Conservation (phyloP, 2,329 filamentous ascomycete genomes). For the Huntiella bhutanensis region DNA sequence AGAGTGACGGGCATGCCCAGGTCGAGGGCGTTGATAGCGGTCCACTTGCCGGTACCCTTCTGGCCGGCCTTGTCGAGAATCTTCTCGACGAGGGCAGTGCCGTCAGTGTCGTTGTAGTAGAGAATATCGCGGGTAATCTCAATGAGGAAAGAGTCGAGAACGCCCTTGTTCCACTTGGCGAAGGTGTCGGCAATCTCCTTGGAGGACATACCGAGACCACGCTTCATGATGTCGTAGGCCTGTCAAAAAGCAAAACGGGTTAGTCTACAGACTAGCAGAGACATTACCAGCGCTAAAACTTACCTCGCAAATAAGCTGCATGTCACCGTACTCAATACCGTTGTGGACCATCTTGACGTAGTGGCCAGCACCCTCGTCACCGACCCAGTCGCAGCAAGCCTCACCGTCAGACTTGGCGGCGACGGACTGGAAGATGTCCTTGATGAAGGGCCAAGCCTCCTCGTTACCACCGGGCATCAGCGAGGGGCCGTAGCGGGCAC, state of each 20-base stretch:
- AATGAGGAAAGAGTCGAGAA: constrained; percentile 96
- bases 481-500: constrained; percentile 90
- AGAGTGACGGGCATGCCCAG: constrained; percentile 96
- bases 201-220: constrained; percentile 68
- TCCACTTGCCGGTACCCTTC: constrained; percentile 99
- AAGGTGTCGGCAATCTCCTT: constrained; percentile 96
- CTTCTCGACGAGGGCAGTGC: constrained; percentile 85
- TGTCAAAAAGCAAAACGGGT: constrained; percentile 19
- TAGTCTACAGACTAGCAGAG: background rate
- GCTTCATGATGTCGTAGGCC: constrained; percentile 99
- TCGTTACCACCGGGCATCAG: constrained; percentile 99
- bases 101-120: constrained; percentile 94
- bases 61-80: constrained; percentile 96
- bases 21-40: constrained; percentile 95
- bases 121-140: constrained; percentile 98
- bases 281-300: constrained; percentile 15
- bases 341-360: constrained; percentile 99
- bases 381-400: constrained; percentile 98
- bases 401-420: constrained; percentile 94
- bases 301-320: constrained; percentile 99
- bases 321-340: constrained; percentile 99
- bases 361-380: constrained; percentile 97
- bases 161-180: constrained; percentile 93
- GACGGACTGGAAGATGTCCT: constrained; percentile 97
- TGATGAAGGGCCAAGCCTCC: constrained; percentile 93